Evolutionary conservation across 108 stramenopile genomes (phyloP).

Genomic region (Cyclostephanos invisitatus): DNA sequence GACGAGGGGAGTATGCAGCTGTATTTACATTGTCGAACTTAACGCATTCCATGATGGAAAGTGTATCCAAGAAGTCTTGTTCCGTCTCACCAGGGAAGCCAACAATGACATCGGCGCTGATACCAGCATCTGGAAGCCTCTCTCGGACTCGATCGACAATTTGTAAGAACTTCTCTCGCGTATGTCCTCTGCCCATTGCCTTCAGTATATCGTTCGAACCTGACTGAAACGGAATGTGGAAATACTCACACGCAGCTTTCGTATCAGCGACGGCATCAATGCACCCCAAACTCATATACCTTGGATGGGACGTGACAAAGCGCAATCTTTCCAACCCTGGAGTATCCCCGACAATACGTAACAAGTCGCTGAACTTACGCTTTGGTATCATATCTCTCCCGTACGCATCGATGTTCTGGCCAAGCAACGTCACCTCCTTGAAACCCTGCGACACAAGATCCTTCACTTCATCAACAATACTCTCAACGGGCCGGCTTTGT

Average conservation of each 20-base stretch:
- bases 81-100: conserved; percentile 99
- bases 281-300: conserved; percentile 93
- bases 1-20: conserved; percentile 83
- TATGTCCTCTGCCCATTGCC: conserved; percentile 96
- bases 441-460: conserved; percentile 85
- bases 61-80: conserved; percentile 90
- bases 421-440: conserved; percentile 95
- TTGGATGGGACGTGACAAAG: conserved; percentile 96
- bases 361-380: conserved; percentile 90
- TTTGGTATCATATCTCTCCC: conserved; percentile 95
- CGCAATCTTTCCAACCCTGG: conserved; percentile 88
- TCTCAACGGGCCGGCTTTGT: conserved; percentile 90
- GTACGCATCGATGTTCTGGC: conserved; percentile 97
- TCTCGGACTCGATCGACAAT: conserved; percentile 90
- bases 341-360: conserved; percentile 76
- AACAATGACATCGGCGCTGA: conserved; percentile 91
- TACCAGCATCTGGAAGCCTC: conserved; percentile 90
- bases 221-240: conserved; percentile 94
- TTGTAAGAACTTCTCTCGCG: conserved; percentile 84
- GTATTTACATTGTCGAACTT: conserved; percentile 83
- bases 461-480: conserved; percentile 86
- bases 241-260: conserved; percentile 81
- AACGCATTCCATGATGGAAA: conserved; percentile 91
- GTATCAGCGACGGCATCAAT: conserved; percentile 94
- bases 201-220: conserved; percentile 87